Conservation (phyloP, 106 monocot genomes). For the Allium cepa region DNA sequence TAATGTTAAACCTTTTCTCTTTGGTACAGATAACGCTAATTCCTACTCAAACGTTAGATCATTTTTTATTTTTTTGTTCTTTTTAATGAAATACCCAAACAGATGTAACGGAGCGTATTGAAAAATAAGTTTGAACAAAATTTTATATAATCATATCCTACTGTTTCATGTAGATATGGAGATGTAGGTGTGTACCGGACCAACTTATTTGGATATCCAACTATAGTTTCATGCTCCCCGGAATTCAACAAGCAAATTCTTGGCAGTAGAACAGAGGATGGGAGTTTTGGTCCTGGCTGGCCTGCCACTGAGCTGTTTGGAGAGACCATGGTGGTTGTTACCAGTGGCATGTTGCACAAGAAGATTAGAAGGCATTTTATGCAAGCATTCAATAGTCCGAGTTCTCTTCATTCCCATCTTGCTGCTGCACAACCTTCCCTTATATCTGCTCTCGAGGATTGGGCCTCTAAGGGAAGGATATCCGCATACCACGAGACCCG, state of each 20-base stretch:
- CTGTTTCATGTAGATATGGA: constrained; percentile 18
- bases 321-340: constrained; percentile 4
- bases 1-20: too few species aligned
- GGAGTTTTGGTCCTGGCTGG: constrained; percentile 24
- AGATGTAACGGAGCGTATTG: too few species aligned
- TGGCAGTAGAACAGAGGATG: constrained; percentile 14
- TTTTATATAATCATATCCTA: not conserved
- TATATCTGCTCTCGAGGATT: constrained; percentile 24
- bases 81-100: too few species aligned
- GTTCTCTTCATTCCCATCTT: constrained; percentile 18
- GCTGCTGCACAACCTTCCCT: constrained; percentile 17
- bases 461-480: constrained; percentile 22
- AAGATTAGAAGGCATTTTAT: constrained; percentile 18
- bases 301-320: constrained; percentile 22
- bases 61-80: too few species aligned
- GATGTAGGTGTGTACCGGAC: constrained; percentile 28
- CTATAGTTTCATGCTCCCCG: constrained; percentile 26
- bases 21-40: too few species aligned
- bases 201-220: constrained; percentile 25
- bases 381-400: constrained; percentile 24
- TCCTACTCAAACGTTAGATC: too few species aligned
- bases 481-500: constrained; percentile 23
- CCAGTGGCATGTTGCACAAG: constrained; percentile 22
- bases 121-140: too few species aligned
- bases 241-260: constrained; percentile 31